A percentile compares a stretch with the other conserved stretches of the same genome.
Conservation (phyloP, 1,284 basidiomycete genomes). For the Apiotrichum siamense region DNA sequence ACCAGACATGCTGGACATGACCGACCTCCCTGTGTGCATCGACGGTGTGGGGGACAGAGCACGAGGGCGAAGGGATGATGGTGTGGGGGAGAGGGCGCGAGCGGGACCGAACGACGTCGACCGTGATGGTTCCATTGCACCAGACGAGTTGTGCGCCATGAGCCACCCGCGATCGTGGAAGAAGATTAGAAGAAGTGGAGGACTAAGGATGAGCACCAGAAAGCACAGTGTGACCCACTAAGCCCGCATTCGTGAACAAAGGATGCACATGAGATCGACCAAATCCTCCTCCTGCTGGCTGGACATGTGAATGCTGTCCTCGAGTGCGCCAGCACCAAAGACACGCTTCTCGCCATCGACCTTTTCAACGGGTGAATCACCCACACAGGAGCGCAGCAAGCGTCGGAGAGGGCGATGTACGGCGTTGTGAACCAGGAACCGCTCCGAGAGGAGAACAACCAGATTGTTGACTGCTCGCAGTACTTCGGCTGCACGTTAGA, state of each 20-base stretch:
- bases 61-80: slow-evolving; percentile 27
- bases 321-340: slow-evolving; percentile 73
- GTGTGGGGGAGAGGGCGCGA: slow-evolving; percentile 18
- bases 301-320: slow-evolving; percentile 24
- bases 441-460: slow-evolving; percentile 80
- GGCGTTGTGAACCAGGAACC: slow-evolving; percentile 81
- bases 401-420: slow-evolving; percentile 83
- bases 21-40: not conserved
- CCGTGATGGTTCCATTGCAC: slow-evolving; percentile 41
- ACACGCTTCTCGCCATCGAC: slow-evolving; percentile 63
- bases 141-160: slow-evolving; percentile 17
- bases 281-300: slow-evolving; percentile 52
- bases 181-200: slow-evolving; percentile 89
- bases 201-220: slow-evolving; percentile 34
- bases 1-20: not conserved
- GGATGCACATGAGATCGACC: slow-evolving; percentile 80
- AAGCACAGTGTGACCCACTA: slow-evolving; percentile 49
- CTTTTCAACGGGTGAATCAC: slow-evolving; percentile 72
- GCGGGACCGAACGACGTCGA: slow-evolving; percentile 55
- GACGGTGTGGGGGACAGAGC: slow-evolving; percentile 4
- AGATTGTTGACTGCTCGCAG: slow-evolving; percentile 77
- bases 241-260: slow-evolving; percentile 82
- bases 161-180: slow-evolving; percentile 71
- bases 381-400: slow-evolving; percentile 78
- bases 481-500: slow-evolving; percentile 57